These are phyloP conservation scores for Neurospora tetraspora DNA, from an alignment of 495 filamentous ascomycete species.

Conservation along the genomic window DNA sequence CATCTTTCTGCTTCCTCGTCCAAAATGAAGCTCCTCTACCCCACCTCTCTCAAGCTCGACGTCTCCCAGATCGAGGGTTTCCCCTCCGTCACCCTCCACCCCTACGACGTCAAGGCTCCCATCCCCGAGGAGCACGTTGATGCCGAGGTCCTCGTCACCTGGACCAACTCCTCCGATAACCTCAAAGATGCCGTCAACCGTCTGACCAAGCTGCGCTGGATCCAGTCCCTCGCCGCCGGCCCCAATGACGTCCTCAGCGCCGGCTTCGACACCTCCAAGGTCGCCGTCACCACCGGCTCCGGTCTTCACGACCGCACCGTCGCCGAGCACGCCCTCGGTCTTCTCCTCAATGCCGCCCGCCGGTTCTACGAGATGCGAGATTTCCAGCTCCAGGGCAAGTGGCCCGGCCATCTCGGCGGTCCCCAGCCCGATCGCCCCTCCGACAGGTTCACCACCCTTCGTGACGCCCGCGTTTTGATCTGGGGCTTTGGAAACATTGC, in stretches of 20 bases:
- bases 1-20: background rate
- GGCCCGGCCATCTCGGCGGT: slow-evolving; percentile 49
- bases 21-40: slow-evolving; percentile 53
- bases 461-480: slow-evolving; percentile 43
- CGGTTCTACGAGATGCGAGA: slow-evolving; percentile 51
- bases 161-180: slow-evolving; percentile 43
- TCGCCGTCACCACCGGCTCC: slow-evolving; percentile 45
- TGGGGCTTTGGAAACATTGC: slow-evolving; percentile 85
- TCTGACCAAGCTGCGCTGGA: slow-evolving; percentile 46
- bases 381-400: slow-evolving; percentile 39
- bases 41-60: slow-evolving; percentile 45
- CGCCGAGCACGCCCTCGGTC: slow-evolving; percentile 46
- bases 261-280: slow-evolving; percentile 38
- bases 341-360: slow-evolving; percentile 41
- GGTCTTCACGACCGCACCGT: slow-evolving; percentile 52
- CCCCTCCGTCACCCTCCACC: slow-evolving; percentile 34
- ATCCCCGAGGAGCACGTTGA: slow-evolving; percentile 43
- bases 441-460: slow-evolving; percentile 42
- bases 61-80: slow-evolving; percentile 41
- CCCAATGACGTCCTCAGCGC: slow-evolving; percentile 51
- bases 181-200: slow-evolving; percentile 39
- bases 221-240: slow-evolving; percentile 50
- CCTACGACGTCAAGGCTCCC: slow-evolving; percentile 43
- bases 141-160: slow-evolving; percentile 47
- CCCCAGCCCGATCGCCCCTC: slow-evolving; percentile 40